phyloP scores from a whole-genome alignment of 169 alveolate species.

The Cryptosporidium muris region DNA sequence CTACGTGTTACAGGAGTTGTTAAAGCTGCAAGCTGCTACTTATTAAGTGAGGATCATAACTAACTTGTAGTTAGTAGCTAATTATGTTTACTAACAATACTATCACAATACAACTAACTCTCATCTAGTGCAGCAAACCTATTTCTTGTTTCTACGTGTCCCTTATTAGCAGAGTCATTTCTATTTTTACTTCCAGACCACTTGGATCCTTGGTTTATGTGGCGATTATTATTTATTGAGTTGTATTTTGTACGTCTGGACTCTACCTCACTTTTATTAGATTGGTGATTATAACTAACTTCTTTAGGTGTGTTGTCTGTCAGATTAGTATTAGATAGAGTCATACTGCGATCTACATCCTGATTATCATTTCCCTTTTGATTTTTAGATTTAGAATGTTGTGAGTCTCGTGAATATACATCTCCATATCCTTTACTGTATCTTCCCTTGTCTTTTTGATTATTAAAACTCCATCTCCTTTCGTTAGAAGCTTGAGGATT shows the following conservation, averaged over 20 bases:
- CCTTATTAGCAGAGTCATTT: conserved; percentile 6
- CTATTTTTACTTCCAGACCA: not conserved
- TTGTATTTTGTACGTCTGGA: not conserved
- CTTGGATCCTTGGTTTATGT: not conserved
- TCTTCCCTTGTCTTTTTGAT: conserved; percentile 27
- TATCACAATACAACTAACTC: not conserved
- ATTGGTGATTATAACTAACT: not conserved
- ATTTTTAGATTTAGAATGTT: not conserved
- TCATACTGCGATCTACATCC: not conserved
- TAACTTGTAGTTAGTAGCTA: not conserved
- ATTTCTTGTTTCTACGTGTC: conserved; percentile 52
- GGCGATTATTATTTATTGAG: not conserved
- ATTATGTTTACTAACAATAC: too few species aligned
- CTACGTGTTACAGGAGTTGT: conserved; percentile 54
- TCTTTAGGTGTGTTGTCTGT: not conserved
- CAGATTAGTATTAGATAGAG: conserved; percentile 1
- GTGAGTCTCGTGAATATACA: not conserved
- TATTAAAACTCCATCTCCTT: conserved; percentile 23
- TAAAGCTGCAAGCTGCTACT: conserved; percentile 50
- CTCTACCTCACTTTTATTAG: not conserved
- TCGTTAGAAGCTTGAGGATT: too few species aligned
- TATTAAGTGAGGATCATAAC: conserved; percentile 37
- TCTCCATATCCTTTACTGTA: not conserved
- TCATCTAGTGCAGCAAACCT: conserved; percentile 66
- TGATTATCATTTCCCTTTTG: conserved; percentile 16